Evolutionary conservation across 2,329 filamentous ascomycete genomes (phyloP).

Genomic region (Colletotrichum tropicicola): DNA sequence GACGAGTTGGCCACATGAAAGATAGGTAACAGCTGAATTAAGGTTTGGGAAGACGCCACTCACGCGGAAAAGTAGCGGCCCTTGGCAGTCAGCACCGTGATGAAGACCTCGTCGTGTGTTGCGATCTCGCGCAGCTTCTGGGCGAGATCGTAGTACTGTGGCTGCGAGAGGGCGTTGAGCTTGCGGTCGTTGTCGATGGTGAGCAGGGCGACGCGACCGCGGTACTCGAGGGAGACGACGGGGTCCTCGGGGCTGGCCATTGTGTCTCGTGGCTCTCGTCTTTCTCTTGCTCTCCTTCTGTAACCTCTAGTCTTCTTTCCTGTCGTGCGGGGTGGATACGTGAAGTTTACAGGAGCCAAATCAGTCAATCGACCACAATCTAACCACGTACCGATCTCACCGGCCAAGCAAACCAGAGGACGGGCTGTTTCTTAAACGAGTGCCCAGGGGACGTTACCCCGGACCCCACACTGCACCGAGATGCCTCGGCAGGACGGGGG

Average conservation of each 20-base stretch:
- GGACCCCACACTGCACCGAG: constrained; percentile 29
- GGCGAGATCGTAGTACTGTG: constrained; percentile 81
- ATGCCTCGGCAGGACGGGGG: constrained; percentile 28
- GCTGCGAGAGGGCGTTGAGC: constrained; percentile 81
- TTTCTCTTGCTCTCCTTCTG: neutral
- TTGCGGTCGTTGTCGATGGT: constrained; percentile 87
- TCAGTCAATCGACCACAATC: no score
- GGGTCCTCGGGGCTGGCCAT: constrained; percentile 28
- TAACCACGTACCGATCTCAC: no score
- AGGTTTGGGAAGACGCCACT: constrained; percentile 41
- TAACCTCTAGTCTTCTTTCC: neutral
- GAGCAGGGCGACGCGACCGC: constrained; percentile 69
- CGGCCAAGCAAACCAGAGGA: no score
- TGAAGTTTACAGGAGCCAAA: no score
- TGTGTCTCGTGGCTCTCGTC: neutral
- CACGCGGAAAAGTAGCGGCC: constrained; percentile 92
- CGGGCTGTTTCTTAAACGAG: neutral
- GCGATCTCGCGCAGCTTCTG: constrained; percentile 81
- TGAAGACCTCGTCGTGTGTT: constrained; percentile 78
- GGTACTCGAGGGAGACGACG: constrained; percentile 49
- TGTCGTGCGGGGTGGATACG: no score
- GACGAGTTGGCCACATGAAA: no score
- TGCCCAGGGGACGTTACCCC: constrained; percentile 8
- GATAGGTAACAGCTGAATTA: no score
- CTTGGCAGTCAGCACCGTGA: constrained; percentile 85